These are phyloP conservation scores for Diatrype stigma DNA, from an alignment of 2,329 filamentous ascomycete genomes.

Conservation along the genomic window DNA sequence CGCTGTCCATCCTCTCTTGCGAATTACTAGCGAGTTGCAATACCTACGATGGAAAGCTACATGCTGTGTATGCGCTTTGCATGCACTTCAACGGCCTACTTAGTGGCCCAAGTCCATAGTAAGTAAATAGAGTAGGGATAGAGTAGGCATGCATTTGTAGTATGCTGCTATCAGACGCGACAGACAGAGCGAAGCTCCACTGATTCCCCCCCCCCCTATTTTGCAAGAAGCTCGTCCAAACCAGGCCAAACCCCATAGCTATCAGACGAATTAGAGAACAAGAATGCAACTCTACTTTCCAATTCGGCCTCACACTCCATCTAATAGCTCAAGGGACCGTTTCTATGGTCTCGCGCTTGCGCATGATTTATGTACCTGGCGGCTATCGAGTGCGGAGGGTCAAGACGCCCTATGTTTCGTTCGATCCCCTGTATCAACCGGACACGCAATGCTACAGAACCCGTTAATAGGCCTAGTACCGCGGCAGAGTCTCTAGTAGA, in stretches of 20 bases:
- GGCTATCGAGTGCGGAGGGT: slow-evolving; percentile 2
- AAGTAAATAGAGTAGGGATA: background rate
- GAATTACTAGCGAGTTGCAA: too few relatives aligned
- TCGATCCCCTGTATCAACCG: too few relatives aligned
- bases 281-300: slow-evolving; percentile 7
- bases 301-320: slow-evolving; percentile 11
- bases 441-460: too few relatives aligned
- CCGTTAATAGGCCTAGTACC: too few relatives aligned
- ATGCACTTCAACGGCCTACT: too few relatives aligned
- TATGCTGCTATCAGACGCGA: background rate
- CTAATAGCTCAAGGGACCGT: slow-evolving; percentile 4
- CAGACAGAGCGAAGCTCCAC: slow-evolving; percentile 11
- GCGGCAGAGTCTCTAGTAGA: too few relatives aligned
- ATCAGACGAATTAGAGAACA: slow-evolving; percentile 12
- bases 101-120: too few relatives aligned
- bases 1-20: too few relatives aligned
- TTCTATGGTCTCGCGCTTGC: slow-evolving; percentile 17
- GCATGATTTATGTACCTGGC: slow-evolving; percentile 19
- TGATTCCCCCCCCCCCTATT: slow-evolving; percentile 16
- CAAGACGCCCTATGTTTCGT: too few relatives aligned
- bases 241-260: slow-evolving; percentile 3
- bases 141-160: background rate
- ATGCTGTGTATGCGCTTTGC: too few relatives aligned
- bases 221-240: slow-evolving; percentile 14
- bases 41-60: too few relatives aligned